Conservation (phyloP, 2,329 filamentous ascomycete species). For the Lecanicillium sp. region DNA sequence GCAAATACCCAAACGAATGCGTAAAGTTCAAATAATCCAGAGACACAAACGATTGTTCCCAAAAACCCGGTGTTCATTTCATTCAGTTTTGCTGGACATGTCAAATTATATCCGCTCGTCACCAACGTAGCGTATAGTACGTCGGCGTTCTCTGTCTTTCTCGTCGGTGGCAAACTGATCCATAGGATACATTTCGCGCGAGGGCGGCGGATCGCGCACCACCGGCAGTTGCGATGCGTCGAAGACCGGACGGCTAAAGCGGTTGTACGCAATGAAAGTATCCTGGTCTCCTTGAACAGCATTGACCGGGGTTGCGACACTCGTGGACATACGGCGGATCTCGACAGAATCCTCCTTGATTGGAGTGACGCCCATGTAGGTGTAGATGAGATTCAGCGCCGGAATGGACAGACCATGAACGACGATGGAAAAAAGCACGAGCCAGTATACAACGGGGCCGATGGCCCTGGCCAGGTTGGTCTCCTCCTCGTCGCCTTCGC, state of each 20-base stretch:
- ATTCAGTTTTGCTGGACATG: too few relatives aligned
- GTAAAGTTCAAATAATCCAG: too few relatives aligned
- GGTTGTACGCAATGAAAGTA: constrained; percentile 41
- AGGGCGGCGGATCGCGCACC: not conserved
- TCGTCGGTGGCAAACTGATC: not conserved
- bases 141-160: not conserved
- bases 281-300: constrained; percentile 31
- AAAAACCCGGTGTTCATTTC: too few relatives aligned
- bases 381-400: constrained; percentile 33
- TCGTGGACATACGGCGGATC: constrained; percentile 32
- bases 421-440: constrained; percentile 35
- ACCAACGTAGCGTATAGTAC: constrained; percentile 7
- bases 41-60: not conserved
- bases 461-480: constrained; percentile 31
- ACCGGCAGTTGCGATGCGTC: constrained; percentile 4
- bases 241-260: constrained; percentile 37
- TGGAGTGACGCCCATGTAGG: constrained; percentile 32
- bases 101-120: not conserved
- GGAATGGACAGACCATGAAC: constrained; percentile 45
- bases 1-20: not conserved
- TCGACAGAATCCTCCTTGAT: constrained; percentile 37
- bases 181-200: not conserved
- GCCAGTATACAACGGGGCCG: constrained; percentile 14
- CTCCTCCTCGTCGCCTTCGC: constrained; percentile 30
- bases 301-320: constrained; percentile 32